phyloP scores from a whole-genome alignment of 1,284 basidiomycete genomes.

The Prillingera fragicola region DNA sequence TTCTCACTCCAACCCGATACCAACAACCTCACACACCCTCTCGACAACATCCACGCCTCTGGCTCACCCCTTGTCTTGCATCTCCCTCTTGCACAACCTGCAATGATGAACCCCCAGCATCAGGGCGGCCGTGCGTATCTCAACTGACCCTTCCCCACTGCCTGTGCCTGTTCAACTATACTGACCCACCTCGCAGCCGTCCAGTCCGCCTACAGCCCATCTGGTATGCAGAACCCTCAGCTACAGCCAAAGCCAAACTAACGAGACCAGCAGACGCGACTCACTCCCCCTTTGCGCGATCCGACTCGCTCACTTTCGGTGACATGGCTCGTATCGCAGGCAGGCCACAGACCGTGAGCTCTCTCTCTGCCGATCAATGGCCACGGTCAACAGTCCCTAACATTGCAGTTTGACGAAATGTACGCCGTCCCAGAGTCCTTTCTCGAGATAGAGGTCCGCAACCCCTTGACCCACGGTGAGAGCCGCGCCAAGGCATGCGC shows the following conservation, averaged over 20 bases:
- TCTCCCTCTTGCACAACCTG: not conserved
- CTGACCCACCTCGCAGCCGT: conserved; percentile 1
- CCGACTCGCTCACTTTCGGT: conserved; percentile 56
- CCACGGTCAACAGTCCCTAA: no score
- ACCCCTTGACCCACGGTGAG: conserved; percentile 92
- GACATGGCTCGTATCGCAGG: conserved; percentile 60
- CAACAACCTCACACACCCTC: no score
- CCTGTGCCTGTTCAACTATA: not conserved
- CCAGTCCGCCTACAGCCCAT: conserved; percentile 4
- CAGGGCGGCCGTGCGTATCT: conserved; percentile 10
- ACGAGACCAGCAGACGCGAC: conserved; percentile 35
- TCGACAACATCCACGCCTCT: no score
- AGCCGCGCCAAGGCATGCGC: conserved; percentile 5
- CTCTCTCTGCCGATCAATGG: no score
- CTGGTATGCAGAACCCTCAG: not conserved
- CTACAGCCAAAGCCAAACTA: not conserved
- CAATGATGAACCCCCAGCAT: conserved; percentile 5
- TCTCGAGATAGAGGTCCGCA: conserved; percentile 94
- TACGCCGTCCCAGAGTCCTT: conserved; percentile 96
- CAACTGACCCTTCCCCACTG: not conserved
- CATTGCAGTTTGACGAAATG: conserved; percentile 89
- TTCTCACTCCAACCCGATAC: not conserved
- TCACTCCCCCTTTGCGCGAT: conserved; percentile 67
- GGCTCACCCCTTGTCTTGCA: no score
- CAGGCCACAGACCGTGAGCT: conserved; percentile 73